Conservation (phyloP, 169 alveolate genomes). For the Neospora caninum region DNA sequence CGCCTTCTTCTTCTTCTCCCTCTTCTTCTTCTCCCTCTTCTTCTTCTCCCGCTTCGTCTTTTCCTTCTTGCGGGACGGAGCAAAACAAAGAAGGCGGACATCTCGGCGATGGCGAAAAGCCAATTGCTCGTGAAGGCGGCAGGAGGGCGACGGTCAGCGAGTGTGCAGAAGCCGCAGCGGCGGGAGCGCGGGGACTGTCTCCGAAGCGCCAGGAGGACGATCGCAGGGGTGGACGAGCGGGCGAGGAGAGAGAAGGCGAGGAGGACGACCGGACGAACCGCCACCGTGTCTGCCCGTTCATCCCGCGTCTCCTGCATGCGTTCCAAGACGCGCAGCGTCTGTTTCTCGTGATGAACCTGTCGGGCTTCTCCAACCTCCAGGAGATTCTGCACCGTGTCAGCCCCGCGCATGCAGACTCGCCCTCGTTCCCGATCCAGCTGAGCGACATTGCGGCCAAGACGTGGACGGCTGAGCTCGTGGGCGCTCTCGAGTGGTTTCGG, state of each 20-base stretch:
- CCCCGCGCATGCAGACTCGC: not conserved
- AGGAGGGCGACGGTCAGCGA: too few relatives aligned
- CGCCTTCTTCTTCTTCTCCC: not conserved
- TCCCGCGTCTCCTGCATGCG: constrained; percentile 13
- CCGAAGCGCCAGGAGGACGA: not conserved
- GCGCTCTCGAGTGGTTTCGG: constrained; percentile 55
- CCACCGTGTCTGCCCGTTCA: not conserved
- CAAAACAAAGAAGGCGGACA: too few relatives aligned
- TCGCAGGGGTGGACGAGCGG: not conserved
- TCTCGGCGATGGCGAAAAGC: too few relatives aligned
- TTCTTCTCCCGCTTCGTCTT: not conserved
- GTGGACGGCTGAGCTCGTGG: constrained; percentile 59
- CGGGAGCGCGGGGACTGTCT: not conserved
- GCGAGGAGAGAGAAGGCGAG: not conserved
- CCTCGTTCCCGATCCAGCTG: not conserved
- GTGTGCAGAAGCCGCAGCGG: not conserved
- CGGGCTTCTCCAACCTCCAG: not conserved
- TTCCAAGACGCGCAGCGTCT: not conserved
- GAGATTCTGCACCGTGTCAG: constrained; percentile 17
- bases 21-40: not conserved
- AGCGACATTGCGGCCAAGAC: constrained; percentile 42
- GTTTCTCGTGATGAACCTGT: constrained; percentile 18
- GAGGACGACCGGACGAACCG: not conserved
- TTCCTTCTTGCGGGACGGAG: not conserved
- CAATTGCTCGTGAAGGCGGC: too few relatives aligned